phyloP scores from a whole-genome alignment of 306 rosid genomes.

The Ormosia emarginata region DNA sequence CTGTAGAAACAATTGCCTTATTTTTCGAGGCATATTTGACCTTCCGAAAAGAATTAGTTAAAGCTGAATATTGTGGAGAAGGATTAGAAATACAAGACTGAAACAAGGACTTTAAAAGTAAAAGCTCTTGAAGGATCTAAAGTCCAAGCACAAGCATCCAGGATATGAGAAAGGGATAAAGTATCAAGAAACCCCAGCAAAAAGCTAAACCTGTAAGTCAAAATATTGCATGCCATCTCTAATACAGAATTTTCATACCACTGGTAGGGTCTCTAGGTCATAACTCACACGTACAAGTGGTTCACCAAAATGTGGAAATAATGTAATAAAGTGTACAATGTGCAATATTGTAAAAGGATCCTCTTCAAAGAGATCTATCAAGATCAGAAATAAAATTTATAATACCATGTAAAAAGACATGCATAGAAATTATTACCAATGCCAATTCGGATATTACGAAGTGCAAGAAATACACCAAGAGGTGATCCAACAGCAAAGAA shows the following conservation, averaged over 20 bases:
- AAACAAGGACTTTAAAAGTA: neutral
- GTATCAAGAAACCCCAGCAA: neutral
- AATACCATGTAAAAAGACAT: slow-evolving; percentile 7
- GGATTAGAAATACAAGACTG: neutral
- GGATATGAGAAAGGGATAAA: neutral
- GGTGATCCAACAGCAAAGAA: slow-evolving; percentile 99
- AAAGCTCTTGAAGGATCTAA: neutral
- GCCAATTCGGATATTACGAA: slow-evolving; percentile 89
- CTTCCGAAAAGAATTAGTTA: neutral
- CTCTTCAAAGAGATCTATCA: slow-evolving; percentile 18
- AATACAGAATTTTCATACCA: neutral
- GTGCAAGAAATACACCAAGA: slow-evolving; percentile 95
- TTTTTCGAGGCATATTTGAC: neutral
- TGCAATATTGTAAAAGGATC: neutral
- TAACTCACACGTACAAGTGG: neutral
- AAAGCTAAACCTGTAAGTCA: neutral
- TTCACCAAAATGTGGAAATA: neutral
- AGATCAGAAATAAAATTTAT: neutral
- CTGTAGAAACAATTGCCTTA: neutral
- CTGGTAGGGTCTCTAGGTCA: neutral
- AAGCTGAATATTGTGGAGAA: neutral
- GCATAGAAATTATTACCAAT: slow-evolving; percentile 50
- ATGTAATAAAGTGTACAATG: neutral
- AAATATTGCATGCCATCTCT: neutral
- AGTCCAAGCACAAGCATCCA: neutral